Percentiles rank a stretch among this genome's conserved stretches.
Conservation (phyloP, 208 protist species). For the Vickermania ingenoplastis region DNA sequence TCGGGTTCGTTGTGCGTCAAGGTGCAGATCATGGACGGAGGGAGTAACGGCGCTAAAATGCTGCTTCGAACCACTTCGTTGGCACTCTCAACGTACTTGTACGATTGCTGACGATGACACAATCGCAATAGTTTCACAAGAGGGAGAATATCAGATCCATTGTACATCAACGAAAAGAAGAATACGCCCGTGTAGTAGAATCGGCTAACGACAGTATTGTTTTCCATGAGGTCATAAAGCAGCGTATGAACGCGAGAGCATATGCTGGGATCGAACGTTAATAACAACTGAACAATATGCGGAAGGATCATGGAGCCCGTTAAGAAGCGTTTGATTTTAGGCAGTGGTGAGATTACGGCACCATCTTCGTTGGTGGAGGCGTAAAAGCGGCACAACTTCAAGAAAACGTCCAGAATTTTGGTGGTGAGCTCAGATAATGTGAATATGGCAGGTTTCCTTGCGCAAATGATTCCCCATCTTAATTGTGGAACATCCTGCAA, state of each 20-base stretch:
- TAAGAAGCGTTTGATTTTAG: conserved; percentile 85
- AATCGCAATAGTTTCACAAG: conserved; percentile 73
- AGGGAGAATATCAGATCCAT: conserved; percentile 87
- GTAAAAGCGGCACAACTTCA: conserved; percentile 76
- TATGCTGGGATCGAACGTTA: conserved; percentile 86
- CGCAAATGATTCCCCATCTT: conserved; percentile 78
- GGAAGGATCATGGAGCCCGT: conserved; percentile 73
- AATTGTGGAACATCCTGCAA: conserved; percentile 86
- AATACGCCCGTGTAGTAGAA: conserved; percentile 92
- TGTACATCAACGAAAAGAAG: conserved; percentile 93
- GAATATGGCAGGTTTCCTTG: conserved; percentile 51
- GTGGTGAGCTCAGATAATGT: conserved; percentile 84
- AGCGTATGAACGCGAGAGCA: conserved; percentile 79
- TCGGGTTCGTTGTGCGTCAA: conserved; percentile 87
- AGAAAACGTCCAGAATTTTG: conserved; percentile 88
- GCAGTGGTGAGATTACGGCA: conserved; percentile 87
- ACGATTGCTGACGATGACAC: conserved; percentile 83
- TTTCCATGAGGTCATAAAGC: conserved; percentile 78
- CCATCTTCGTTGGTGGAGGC: conserved; percentile 78
- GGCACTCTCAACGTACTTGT: conserved; percentile 31
- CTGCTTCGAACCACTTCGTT: conserved; percentile 57
- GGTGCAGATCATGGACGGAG: conserved; percentile 91
- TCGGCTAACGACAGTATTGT: conserved; percentile 73
- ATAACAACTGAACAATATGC: conserved; percentile 90
- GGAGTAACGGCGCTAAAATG: conserved; percentile 83